Evolutionary conservation across 345 rosid species (phyloP).

Genomic region (Eutrema heterophyllum): DNA sequence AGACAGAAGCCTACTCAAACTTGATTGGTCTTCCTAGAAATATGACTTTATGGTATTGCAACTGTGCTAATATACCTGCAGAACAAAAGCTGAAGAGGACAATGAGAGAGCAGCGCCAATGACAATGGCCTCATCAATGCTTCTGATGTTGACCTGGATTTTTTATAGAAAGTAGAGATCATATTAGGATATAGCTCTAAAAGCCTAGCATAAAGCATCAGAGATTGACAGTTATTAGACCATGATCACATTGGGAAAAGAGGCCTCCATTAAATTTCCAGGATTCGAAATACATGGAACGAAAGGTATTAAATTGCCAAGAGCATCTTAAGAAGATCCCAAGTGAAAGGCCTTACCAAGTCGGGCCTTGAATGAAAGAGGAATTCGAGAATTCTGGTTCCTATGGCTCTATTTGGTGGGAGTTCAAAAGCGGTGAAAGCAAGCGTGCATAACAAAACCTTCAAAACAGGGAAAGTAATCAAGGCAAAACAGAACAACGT

Average conservation of each 20-base stretch:
- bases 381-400: constrained; percentile 82
- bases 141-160: constrained; percentile 86
- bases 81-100: constrained; percentile 96
- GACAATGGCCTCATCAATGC: constrained; percentile 91
- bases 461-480: constrained; percentile 23
- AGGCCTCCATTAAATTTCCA: background rate
- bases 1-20: background rate
- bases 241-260: background rate
- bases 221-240: background rate
- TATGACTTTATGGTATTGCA: background rate
- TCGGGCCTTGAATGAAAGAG: constrained; percentile 90
- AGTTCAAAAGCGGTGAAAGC: constrained; percentile 98
- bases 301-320: background rate
- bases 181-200: background rate
- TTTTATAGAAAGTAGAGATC: background rate
- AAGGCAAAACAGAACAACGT: background rate
- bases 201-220: background rate
- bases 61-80: constrained; percentile 65
- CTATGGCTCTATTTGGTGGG: constrained; percentile 95
- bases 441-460: constrained; percentile 88
- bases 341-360: constrained; percentile 51
- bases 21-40: background rate
- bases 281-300: background rate
- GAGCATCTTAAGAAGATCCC: background rate
- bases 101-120: constrained; percentile 97